These are phyloP conservation scores for Suillus variegatus DNA, from an alignment of 768 basidiomycete genomes.

Conservation along the genomic window DNA sequence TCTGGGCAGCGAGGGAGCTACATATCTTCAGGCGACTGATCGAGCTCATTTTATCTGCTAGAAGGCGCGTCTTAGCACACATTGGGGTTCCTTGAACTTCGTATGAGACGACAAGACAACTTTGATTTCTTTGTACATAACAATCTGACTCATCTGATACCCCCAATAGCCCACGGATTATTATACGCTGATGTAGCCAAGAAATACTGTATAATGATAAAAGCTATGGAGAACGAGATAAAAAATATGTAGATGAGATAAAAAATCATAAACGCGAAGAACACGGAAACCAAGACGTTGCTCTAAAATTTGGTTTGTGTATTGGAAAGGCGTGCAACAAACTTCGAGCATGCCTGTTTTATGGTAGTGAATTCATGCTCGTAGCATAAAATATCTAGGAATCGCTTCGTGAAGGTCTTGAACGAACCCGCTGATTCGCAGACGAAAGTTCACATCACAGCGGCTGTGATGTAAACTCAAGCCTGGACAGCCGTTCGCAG, in stretches of 20 bases:
- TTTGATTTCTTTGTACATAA: not conserved
- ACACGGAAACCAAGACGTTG: not conserved
- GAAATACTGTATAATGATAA: not conserved
- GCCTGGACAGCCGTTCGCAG: not conserved
- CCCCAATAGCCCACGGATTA: not conserved
- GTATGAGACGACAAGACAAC: not conserved
- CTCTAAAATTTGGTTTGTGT: not conserved
- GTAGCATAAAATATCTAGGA: slow-evolving; percentile 19
- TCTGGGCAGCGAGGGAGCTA: slow-evolving; percentile 3
- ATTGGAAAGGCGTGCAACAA: not conserved
- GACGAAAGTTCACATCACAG: not conserved
- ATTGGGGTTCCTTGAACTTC: not conserved
- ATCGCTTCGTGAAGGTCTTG: slow-evolving; percentile 13
- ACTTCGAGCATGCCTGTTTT: not conserved
- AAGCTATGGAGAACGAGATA: not conserved
- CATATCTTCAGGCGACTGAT: not conserved
- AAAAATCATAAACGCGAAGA: not conserved
- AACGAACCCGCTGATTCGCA: slow-evolving; percentile 4
- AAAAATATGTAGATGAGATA: not conserved
- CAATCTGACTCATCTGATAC: not conserved
- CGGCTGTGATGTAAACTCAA: not conserved
- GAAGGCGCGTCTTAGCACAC: not conserved
- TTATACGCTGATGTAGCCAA: not conserved
- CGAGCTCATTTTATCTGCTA: not conserved
- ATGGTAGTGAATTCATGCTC: not conserved